Conservation (phyloP, 2,329 filamentous ascomycete genomes). For the Venturia oleaginea region DNA sequence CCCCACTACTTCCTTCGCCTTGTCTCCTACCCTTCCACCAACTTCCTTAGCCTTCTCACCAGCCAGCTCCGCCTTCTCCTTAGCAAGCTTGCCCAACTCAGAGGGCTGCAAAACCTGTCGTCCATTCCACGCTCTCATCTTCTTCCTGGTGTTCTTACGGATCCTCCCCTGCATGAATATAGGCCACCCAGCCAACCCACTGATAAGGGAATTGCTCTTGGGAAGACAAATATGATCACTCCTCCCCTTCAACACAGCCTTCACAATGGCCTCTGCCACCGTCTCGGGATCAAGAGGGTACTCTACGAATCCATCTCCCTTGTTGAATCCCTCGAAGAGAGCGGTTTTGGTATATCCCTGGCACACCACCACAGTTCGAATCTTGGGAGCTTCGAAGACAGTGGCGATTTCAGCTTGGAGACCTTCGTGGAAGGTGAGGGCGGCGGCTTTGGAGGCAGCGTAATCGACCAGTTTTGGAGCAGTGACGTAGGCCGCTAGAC, state of each 20-base stretch:
- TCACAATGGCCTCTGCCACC: constrained; percentile 54
- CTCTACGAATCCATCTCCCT: constrained; percentile 42
- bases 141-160: constrained; percentile 31
- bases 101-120: constrained; percentile 30
- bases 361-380: constrained; percentile 58
- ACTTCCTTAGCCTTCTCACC: neutral
- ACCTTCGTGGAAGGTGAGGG: constrained; percentile 59
- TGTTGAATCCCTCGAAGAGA: constrained; percentile 50
- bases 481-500: constrained; percentile 51
- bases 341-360: constrained; percentile 54
- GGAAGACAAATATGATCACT: constrained; percentile 51
- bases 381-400: constrained; percentile 52
- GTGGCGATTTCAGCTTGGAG: constrained; percentile 33
- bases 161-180: constrained; percentile 52
- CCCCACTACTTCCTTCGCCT: neutral
- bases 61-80: neutral
- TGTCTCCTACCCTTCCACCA: neutral
- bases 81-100: constrained; percentile 15
- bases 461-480: constrained; percentile 61
- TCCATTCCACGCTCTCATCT: constrained; percentile 29
- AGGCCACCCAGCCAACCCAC: constrained; percentile 43
- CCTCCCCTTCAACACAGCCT: constrained; percentile 48
- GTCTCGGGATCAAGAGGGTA: constrained; percentile 50
- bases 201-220: constrained; percentile 27
- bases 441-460: constrained; percentile 55